Percentiles rank a stretch among this genome's conserved stretches.
Conservation (phyloP, 768 basidiomycete species). For the Phallus indusiatus region DNA sequence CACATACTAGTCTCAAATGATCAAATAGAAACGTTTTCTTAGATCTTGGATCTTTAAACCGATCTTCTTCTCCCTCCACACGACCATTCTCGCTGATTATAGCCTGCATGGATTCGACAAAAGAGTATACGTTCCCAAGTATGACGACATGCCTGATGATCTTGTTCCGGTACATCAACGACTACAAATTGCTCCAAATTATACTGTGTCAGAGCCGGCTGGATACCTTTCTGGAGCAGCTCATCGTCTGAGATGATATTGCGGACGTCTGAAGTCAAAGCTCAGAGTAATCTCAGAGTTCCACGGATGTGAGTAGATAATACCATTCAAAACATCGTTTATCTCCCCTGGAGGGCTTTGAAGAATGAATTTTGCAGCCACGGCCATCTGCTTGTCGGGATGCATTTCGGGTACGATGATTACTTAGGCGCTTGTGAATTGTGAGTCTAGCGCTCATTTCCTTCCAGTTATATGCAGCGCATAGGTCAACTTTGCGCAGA, state of each 20-base stretch:
- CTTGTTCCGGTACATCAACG: constrained; percentile 69
- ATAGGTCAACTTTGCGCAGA: too few relatives aligned
- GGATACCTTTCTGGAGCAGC: constrained; percentile 65
- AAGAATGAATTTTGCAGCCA: constrained; percentile 69
- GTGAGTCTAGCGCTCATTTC: background rate
- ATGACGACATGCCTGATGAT: constrained; percentile 55
- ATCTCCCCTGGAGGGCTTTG: constrained; percentile 95
- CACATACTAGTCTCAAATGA: constrained; percentile 69
- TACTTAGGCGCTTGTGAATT: background rate
- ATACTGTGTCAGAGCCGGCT: constrained; percentile 73
- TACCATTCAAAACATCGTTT: constrained; percentile 91
- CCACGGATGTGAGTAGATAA: background rate
- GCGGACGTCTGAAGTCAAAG: constrained; percentile 60
- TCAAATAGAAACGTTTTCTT: constrained; percentile 76
- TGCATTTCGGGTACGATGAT: constrained; percentile 36
- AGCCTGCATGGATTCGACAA: constrained; percentile 37
- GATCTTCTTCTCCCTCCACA: constrained; percentile 43
- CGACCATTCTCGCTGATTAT: constrained; percentile 71
- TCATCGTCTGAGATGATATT: constrained; percentile 84
- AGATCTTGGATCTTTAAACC: constrained; percentile 79
- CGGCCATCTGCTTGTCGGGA: constrained; percentile 51
- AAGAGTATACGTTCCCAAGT: background rate
- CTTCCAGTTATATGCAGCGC: too few relatives aligned
- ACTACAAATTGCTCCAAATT: constrained; percentile 83
- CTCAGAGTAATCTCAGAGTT: background rate